Evolutionary conservation across 208 protist species (phyloP), one percentile per base, ranked within the genome.

Genomic region (Wallacemonas sp.): DNA sequence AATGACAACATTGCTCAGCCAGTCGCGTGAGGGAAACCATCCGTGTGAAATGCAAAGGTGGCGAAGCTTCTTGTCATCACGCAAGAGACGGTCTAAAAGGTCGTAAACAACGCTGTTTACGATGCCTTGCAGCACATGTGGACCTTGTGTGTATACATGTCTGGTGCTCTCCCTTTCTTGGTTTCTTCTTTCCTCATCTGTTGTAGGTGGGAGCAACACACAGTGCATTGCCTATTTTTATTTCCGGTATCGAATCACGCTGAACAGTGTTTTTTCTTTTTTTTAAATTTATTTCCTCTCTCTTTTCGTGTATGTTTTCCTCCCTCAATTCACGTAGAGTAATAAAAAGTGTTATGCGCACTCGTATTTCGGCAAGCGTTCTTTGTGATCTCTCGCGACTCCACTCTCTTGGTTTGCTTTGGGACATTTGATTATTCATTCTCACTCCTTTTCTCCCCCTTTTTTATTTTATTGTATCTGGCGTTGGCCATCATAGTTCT

Each of bases 381-480:
- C 9, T 49, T 49, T 5, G 15, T 49, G 44, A 26, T 49, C 4
- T 49, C 17, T 14, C 14, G 36, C 14, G 6, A 6, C 36, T 41
- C 36, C 6, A 6, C 36, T 6, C 36, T 41, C 36, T 41, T 6
- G 6, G 36, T 17, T 46, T 28, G 36, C 17, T n/a, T 9, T 46
- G 44, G 30, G 44, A 31, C 15, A 49, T 38, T 65, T 39, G 53
- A 42, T 30, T 28, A 31, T 34, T 2, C 33, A 62, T 47, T 61
- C 45, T 21, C 42, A 61, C n/a, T 60, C 54, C 54, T 56, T 70
- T 61, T 70, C n/a, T n/a, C n/a, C n/a, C n/a, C n/a, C n/a, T 56
- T 63, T 30, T 69, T 21, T 42, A 19, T 69, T 45, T 62, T n/a
- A 62, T 28, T 61, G 44, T 38, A 49, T 28, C 44, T 46, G 44